Evolutionary conservation across 2,329 filamentous ascomycete species (phyloP), one percentile per base, ranked within the genome.

Genomic region (Rhytidhysteron rufulum): DNA sequence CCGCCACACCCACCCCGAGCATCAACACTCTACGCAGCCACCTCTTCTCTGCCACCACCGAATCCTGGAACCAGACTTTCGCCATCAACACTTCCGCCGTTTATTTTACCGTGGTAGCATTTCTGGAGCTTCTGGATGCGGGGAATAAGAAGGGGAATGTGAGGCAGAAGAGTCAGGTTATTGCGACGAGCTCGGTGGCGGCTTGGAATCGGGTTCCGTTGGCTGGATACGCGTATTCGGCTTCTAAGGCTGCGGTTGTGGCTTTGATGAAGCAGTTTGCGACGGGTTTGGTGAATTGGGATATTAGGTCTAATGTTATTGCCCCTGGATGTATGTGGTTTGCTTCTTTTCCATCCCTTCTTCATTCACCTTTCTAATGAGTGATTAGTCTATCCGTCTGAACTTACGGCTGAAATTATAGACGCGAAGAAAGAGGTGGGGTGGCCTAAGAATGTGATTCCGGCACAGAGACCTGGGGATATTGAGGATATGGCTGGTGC

Each of bases 401-500:
- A 19, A 3, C 18, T 15, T 10, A 16, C n/a, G n/a, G n/a, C 4
- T 3, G 17, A 18, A 11, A 33, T 10, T 16, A 16, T 33, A 33
- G 15, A 13, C 9, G 10, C 11, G 16, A 20, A 5, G 15, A 27
- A 19, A 19, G 6, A 29, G 25, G 22, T 15, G 11, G 11, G 4
- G 31, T 82, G 30, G n/a, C n/a, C n/a, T n/a, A n/a, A n/a, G n/a
- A n/a, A n/a, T n/a, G n/a, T n/a, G n/a, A n/a, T n/a, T n/a, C 82
- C 81, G 0, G 60, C 80, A 18, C 72, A 73, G 22, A 68, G 81
- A 31, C 71, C 76, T 45, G 82, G 82, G 3, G 70, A 76, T 32
- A 72, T 78, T 40, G 63, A 77, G 48, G 82, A 83, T 49, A 78
- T 86, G 69, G 77, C 73, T 1, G 80, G 82, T 1, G 68, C 77